phyloP scores from a whole-genome alignment of 495 filamentous ascomycete species.

The Coniosporium apollinis region DNA sequence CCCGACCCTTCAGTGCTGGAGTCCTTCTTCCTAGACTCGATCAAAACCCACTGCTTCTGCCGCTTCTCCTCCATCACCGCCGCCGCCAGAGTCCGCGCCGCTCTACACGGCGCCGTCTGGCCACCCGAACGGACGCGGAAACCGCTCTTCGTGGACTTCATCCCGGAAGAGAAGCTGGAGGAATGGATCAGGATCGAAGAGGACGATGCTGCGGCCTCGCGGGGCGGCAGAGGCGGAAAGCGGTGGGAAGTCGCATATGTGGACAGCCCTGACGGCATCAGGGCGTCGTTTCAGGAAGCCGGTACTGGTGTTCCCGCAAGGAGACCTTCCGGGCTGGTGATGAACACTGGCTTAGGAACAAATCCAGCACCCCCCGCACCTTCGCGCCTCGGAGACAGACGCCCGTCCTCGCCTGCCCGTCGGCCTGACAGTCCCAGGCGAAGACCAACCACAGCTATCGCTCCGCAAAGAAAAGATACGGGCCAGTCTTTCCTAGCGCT shows the following conservation, averaged over 20 bases:
- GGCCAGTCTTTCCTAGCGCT: slow-evolving; percentile 27
- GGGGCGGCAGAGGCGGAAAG: slow-evolving; percentile 29
- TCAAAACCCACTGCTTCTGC: slow-evolving; percentile 78
- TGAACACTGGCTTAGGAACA: too few relatives aligned
- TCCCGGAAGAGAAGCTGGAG: slow-evolving; percentile 54
- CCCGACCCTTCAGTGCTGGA: slow-evolving; percentile 36
- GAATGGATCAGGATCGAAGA: slow-evolving; percentile 64
- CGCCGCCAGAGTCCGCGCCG: slow-evolving; percentile 61
- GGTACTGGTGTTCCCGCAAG: slow-evolving; percentile 2
- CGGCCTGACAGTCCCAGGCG: too few relatives aligned
- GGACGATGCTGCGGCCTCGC: slow-evolving; percentile 19
- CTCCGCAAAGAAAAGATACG: slow-evolving; percentile 5
- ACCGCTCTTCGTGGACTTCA: slow-evolving; percentile 76
- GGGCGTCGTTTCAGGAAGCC: slow-evolving; percentile 22
- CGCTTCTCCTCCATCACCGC: slow-evolving; percentile 47
- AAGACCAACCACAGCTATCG: not conserved
- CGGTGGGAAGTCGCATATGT: slow-evolving; percentile 63
- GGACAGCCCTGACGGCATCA: slow-evolving; percentile 32
- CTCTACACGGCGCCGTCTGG: slow-evolving; percentile 65
- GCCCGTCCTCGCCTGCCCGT: too few relatives aligned
- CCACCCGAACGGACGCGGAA: slow-evolving; percentile 76
- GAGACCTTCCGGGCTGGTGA: too few relatives aligned
- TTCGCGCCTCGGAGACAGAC: too few relatives aligned
- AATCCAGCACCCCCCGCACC: too few relatives aligned
- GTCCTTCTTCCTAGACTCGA: slow-evolving; percentile 62